Conservation (phyloP, 2,329 filamentous ascomycete species). For the Geosmithia putterillii region DNA sequence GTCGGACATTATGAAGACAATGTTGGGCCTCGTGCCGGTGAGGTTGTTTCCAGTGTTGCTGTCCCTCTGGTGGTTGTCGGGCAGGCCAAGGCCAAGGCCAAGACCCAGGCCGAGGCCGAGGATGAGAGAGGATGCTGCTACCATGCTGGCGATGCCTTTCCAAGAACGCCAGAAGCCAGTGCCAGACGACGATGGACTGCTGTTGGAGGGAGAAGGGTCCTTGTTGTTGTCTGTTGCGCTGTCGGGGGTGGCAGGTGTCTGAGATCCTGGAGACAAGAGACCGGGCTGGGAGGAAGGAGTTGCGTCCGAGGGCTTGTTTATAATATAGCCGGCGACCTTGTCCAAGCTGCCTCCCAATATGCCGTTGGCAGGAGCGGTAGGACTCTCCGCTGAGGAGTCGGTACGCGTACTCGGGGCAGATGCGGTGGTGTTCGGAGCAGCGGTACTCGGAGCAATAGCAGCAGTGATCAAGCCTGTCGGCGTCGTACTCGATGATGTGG, state of each 20-base stretch:
- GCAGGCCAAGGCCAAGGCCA: background rate
- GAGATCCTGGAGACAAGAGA: background rate
- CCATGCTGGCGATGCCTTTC: background rate
- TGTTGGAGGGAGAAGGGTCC: background rate
- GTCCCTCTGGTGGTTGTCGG: background rate
- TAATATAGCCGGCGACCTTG: too few relatives aligned
- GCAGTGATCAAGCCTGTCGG: too few relatives aligned
- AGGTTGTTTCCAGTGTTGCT: background rate
- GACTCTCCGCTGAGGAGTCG: too few relatives aligned
- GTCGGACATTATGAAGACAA: slow-evolving; percentile 54
- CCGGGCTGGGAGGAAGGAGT: background rate
- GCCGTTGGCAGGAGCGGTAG: too few relatives aligned
- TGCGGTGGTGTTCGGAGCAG: too few relatives aligned
- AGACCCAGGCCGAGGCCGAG: background rate
- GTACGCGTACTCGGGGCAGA: background rate
- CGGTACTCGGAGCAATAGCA: too few relatives aligned
- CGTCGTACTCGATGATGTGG: background rate
- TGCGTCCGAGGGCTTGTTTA: background rate
- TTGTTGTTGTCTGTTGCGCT: background rate
- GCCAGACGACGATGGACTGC: too few relatives aligned
- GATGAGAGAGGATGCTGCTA: background rate
- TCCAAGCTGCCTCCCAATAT: too few relatives aligned
- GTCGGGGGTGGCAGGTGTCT: background rate
- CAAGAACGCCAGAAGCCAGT: background rate
- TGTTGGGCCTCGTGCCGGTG: slow-evolving; percentile 28